A percentile compares a stretch with the other conserved stretches of the same genome.
Conservation (phyloP, 176 grass and related monocot species). For the Miscanthus lutarioriparius region DNA sequence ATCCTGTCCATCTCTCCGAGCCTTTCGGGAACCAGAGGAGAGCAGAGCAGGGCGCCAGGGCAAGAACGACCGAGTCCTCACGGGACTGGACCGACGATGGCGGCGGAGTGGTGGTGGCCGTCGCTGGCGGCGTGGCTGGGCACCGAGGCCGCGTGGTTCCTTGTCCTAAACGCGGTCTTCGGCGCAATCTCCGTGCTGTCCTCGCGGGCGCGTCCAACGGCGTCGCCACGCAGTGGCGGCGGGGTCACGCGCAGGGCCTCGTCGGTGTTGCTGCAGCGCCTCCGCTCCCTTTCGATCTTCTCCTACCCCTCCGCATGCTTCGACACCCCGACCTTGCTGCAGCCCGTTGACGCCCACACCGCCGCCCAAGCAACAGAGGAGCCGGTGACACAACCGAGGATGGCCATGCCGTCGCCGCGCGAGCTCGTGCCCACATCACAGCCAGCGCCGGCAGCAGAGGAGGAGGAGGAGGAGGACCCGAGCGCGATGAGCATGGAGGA, state of each 20-base stretch:
- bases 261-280: conserved; percentile 31
- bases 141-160: conserved; percentile 19
- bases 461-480: too few species aligned
- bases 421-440: background rate
- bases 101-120: background rate
- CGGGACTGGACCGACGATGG: background rate
- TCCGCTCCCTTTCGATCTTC: conserved; percentile 42
- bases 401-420: background rate
- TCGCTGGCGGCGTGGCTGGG: background rate
- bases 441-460: background rate
- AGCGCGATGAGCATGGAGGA: too few species aligned
- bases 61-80: too few species aligned
- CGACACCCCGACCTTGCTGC: background rate
- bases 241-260: conserved; percentile 44
- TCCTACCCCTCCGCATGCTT: conserved; percentile 36
- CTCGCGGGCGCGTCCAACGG: too few species aligned
- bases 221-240: background rate
- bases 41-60: too few species aligned
- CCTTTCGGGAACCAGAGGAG: too few species aligned
- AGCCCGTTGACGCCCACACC: background rate
- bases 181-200: conserved; percentile 43
- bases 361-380: background rate
- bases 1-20: too few species aligned
- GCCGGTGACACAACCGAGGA: background rate
- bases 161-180: conserved; percentile 34